phyloP scores from a whole-genome alignment of 2,329 filamentous ascomycete genomes.

The Monosporascus sp. region DNA sequence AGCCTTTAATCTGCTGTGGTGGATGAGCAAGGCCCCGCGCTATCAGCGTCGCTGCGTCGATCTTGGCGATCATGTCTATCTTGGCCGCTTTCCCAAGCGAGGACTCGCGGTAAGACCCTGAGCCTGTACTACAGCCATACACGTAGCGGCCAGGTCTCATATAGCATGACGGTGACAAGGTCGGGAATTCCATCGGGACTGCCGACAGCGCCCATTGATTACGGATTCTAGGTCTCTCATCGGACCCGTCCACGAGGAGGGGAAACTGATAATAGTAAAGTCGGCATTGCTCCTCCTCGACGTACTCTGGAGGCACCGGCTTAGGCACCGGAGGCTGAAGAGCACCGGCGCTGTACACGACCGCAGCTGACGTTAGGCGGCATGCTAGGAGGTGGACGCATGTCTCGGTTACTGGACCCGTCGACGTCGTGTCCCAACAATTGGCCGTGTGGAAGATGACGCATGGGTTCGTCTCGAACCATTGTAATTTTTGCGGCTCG shows the following conservation, averaged over 20 bases:
- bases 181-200: slow-evolving; percentile 65
- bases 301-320: slow-evolving; percentile 28
- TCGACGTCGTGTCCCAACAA: slow-evolving; percentile 53
- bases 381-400: slow-evolving; percentile 61
- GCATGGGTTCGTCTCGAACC: slow-evolving; percentile 64
- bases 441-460: slow-evolving; percentile 70
- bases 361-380: slow-evolving; percentile 58
- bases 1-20: slow-evolving; percentile 49
- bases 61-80: slow-evolving; percentile 59
- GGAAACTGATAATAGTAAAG: slow-evolving; percentile 65
- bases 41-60: slow-evolving; percentile 51
- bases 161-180: slow-evolving; percentile 44
- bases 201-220: slow-evolving; percentile 60
- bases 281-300: slow-evolving; percentile 60
- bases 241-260: slow-evolving; percentile 24
- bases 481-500: slow-evolving; percentile 49
- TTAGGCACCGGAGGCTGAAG: slow-evolving; percentile 47
- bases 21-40: slow-evolving; percentile 39
- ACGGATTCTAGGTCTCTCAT: slow-evolving; percentile 35
- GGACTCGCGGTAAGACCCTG: slow-evolving; percentile 47
- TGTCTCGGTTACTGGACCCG: slow-evolving; percentile 19
- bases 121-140: slow-evolving; percentile 60
- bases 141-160: slow-evolving; percentile 57
- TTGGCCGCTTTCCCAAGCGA: slow-evolving; percentile 60
- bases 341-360: slow-evolving; percentile 61